Evolutionary conservation across 1,284 basidiomycete species (phyloP).

Genomic region (Ceratorhiza oryzae-sativae): DNA sequence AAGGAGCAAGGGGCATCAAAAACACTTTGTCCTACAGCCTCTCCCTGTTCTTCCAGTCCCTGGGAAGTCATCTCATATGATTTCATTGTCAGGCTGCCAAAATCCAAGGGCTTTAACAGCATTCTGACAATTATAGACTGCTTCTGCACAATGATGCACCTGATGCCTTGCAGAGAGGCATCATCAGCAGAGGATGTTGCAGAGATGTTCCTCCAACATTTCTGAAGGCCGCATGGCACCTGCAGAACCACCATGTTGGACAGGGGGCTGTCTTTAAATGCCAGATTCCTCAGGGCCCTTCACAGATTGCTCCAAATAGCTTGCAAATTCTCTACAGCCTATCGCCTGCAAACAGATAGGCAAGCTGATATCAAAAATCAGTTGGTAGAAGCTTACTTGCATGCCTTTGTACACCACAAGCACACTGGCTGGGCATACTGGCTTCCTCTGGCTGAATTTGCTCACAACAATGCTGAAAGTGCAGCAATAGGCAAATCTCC

Average conservation of each 20-base stretch:
- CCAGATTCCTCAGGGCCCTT: slow-evolving; percentile 44
- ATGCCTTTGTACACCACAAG: slow-evolving; percentile 39
- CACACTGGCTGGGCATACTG: slow-evolving; percentile 39
- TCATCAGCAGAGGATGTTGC: no score
- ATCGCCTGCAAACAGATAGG: slow-evolving; percentile 51
- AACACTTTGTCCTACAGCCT: slow-evolving; percentile 41
- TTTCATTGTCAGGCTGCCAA: no score
- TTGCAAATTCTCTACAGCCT: slow-evolving; percentile 47
- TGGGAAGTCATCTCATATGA: slow-evolving; percentile 41
- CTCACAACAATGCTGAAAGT: slow-evolving; percentile 25
- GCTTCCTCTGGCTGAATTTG: slow-evolving; percentile 32
- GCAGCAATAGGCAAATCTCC: neutral
- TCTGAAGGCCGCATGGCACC: slow-evolving; percentile 36
- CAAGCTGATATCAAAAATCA: slow-evolving; percentile 51
- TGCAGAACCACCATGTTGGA: neutral
- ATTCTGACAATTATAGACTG: slow-evolving; percentile 45
- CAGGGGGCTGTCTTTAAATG: slow-evolving; percentile 41
- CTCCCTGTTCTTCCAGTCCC: slow-evolving; percentile 40
- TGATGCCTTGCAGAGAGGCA: slow-evolving; percentile 41
- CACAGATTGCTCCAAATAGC: slow-evolving; percentile 39
- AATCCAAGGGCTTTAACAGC: slow-evolving; percentile 39
- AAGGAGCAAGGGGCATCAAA: no score
- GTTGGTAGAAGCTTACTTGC: slow-evolving; percentile 43
- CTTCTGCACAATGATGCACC: slow-evolving; percentile 43
- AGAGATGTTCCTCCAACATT: slow-evolving; percentile 4